A percentile compares a stretch with the other conserved stretches of the same genome.
phyloP scores from a whole-genome alignment of 2,329 filamentous ascomycete genomes.

The Ophiostoma quercus region DNA sequence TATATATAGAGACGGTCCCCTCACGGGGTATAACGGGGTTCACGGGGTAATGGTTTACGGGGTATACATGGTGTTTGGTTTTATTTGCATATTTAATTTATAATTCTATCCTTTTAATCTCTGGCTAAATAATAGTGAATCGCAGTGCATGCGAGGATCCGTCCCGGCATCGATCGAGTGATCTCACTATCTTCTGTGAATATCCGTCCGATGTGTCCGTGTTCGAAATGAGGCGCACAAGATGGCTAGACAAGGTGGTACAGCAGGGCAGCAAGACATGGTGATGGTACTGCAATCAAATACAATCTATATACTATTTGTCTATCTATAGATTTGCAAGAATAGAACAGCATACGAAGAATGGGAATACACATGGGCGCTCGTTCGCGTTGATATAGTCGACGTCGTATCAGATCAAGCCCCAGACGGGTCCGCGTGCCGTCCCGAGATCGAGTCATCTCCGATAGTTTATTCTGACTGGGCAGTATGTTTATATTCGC shows the following conservation, averaged over 20 bases:
- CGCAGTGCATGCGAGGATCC: not conserved
- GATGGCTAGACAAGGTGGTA: not conserved
- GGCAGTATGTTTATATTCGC: not conserved
- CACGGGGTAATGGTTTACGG: not conserved
- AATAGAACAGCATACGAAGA: not conserved
- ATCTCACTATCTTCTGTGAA: not conserved
- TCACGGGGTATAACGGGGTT: constrained; percentile 18
- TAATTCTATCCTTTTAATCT: not conserved
- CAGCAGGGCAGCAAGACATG: not conserved
- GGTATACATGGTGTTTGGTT: constrained; percentile 1
- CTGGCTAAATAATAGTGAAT: not conserved
- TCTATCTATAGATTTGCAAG: not conserved
- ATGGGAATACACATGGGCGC: not conserved
- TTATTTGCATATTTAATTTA: not conserved
- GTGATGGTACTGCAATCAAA: not conserved
- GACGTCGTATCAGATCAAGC: not conserved
- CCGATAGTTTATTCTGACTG: not conserved
- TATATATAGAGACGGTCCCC: constrained; percentile 22
- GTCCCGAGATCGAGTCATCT: not conserved
- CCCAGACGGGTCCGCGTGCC: not conserved
- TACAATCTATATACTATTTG: not conserved
- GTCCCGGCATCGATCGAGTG: not conserved
- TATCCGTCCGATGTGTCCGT: not conserved
- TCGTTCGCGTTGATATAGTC: not conserved
- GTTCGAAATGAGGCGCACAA: not conserved